Percentiles rank a stretch among this genome's conserved stretches.
phyloP scores from a whole-genome alignment of 176 grass and related monocot genomes.

The Juncus effusus region DNA sequence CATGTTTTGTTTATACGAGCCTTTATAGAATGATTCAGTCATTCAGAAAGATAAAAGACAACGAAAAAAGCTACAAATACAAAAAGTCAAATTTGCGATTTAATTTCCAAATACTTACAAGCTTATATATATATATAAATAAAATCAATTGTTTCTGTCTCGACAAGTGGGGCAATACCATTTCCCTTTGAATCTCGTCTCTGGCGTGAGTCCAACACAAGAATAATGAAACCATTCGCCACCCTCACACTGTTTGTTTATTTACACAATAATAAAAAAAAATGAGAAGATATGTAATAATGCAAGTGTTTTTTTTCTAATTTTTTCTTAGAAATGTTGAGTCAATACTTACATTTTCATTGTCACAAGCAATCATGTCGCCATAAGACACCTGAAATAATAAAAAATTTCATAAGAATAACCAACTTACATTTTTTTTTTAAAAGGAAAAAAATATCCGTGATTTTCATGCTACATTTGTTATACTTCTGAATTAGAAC shows the following conservation, averaged over 20 bases:
- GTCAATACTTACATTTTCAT: conserved; percentile 79
- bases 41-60: background rate
- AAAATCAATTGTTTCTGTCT: conserved; percentile 23
- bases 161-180: conserved; percentile 98
- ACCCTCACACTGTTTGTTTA: conserved; percentile 77
- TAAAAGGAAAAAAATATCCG: conserved; percentile 12
- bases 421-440: conserved; percentile 9
- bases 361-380: conserved; percentile 98
- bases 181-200: conserved; percentile 99
- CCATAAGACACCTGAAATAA: conserved; percentile 81
- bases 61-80: background rate
- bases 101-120: background rate
- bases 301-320: background rate
- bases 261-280: conserved; percentile 5
- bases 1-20: background rate
- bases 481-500: too few relatives aligned
- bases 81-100: background rate
- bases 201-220: conserved; percentile 88
- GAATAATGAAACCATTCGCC: conserved; percentile 99
- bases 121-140: background rate
- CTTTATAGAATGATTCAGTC: background rate
- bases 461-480: too few relatives aligned
- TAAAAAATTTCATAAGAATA: conserved; percentile 19
- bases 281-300: background rate
- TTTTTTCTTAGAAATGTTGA: too few relatives aligned